phyloP scores from a whole-genome alignment of 2,329 filamentous ascomycete species.

The Hypoxylon sp. region DNA sequence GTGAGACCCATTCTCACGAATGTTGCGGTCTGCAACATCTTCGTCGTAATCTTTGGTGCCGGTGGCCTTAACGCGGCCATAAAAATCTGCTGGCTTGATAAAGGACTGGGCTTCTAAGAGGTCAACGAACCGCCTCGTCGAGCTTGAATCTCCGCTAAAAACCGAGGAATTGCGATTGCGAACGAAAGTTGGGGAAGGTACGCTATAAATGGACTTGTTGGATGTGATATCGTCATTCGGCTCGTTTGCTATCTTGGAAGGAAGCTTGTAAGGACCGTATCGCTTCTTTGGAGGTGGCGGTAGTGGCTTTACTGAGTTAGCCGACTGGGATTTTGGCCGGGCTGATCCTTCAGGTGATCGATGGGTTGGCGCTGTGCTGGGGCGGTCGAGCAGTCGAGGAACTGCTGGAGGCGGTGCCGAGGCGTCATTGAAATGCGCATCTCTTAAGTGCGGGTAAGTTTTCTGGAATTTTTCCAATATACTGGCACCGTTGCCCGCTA shows the following conservation, averaged over 20 bases:
- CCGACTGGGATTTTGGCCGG: slow-evolving; percentile 37
- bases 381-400: slow-evolving; percentile 53
- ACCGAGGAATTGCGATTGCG: slow-evolving; percentile 52
- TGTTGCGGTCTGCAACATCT: slow-evolving; percentile 73
- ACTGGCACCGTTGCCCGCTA: slow-evolving; percentile 57
- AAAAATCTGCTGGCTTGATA: slow-evolving; percentile 63
- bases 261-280: slow-evolving; percentile 48
- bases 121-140: slow-evolving; percentile 59
- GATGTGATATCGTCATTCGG: slow-evolving; percentile 20
- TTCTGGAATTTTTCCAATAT: slow-evolving; percentile 54
- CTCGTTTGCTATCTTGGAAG: slow-evolving; percentile 41
- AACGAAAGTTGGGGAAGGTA: slow-evolving; percentile 42
- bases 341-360: slow-evolving; percentile 19
- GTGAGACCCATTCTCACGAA: slow-evolving; percentile 55
- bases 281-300: slow-evolving; percentile 44
- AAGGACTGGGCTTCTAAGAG: slow-evolving; percentile 69
- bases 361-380: slow-evolving; percentile 53
- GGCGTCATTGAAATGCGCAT: slow-evolving; percentile 45
- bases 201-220: slow-evolving; percentile 36
- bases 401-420: slow-evolving; percentile 51
- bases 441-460: slow-evolving; percentile 50
- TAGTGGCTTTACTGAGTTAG: slow-evolving; percentile 31
- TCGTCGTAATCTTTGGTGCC: slow-evolving; percentile 71
- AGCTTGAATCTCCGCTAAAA: slow-evolving; percentile 48
- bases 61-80: slow-evolving; percentile 61